Conservation (phyloP, 495 filamentous ascomycete genomes). For the Talaromyces thailandensis region DNA sequence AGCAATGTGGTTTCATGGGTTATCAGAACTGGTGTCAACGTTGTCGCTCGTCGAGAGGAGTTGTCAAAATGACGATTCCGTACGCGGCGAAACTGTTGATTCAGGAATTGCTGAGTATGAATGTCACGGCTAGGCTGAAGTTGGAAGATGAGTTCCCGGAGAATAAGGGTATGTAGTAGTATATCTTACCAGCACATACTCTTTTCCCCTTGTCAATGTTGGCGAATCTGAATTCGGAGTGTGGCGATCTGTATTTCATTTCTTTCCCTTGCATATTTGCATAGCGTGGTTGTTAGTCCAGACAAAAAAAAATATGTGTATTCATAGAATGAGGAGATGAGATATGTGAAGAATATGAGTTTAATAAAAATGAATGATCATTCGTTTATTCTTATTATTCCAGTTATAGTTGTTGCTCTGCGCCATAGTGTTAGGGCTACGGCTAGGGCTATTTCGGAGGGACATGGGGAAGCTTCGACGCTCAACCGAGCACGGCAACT, state of each 20-base stretch:
- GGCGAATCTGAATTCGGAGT: neutral
- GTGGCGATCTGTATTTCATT: neutral
- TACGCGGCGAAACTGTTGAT: slow-evolving; percentile 97
- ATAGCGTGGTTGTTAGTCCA: slow-evolving; percentile 6
- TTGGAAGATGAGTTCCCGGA: slow-evolving; percentile 87
- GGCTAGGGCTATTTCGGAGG: neutral
- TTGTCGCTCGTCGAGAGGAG: slow-evolving; percentile 70
- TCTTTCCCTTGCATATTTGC: slow-evolving; percentile 1
- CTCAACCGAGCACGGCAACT: neutral
- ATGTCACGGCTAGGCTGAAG: slow-evolving; percentile 77
- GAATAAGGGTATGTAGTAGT: slow-evolving; percentile 29
- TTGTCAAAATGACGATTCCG: slow-evolving; percentile 91
- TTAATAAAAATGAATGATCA: neutral
- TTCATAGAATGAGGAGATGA: neutral
- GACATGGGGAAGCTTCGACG: neutral
- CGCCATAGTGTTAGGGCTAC: neutral
- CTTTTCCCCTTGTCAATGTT: neutral
- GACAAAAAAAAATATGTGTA: neutral
- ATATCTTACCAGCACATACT: neutral
- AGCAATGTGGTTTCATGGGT: slow-evolving; percentile 86
- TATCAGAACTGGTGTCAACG: slow-evolving; percentile 88
- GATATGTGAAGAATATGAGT: neutral
- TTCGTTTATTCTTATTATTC: too few species aligned
- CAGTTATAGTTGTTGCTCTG: neutral
- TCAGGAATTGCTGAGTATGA: slow-evolving; percentile 97